A percentile compares a stretch with the other conserved stretches of the same genome.
phyloP scores from a whole-genome alignment of 2,329 filamentous ascomycete species.

The Aspergillus latus region DNA sequence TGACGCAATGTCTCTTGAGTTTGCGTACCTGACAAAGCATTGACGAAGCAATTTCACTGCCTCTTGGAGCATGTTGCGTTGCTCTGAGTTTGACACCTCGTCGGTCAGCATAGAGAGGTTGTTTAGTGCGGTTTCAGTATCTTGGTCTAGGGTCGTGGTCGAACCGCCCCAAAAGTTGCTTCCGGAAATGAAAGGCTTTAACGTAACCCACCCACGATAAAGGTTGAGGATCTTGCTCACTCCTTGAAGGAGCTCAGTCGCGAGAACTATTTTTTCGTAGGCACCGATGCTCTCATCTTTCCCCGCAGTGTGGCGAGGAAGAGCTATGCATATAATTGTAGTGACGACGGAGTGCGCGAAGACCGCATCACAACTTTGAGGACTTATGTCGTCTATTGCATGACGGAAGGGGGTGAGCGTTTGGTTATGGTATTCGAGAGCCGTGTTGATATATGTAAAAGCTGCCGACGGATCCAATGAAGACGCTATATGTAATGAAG shows the following conservation, averaged over 20 bases:
- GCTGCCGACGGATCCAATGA: slow-evolving; percentile 29
- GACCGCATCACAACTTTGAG: slow-evolving; percentile 39
- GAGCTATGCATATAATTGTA: slow-evolving; percentile 36
- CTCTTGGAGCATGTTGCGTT: slow-evolving; percentile 32
- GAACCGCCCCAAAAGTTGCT: slow-evolving; percentile 46
- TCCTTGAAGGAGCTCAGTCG: slow-evolving; percentile 39
- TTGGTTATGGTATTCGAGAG: slow-evolving; percentile 38
- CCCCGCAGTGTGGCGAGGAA: slow-evolving; percentile 34
- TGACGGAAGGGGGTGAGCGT: slow-evolving; percentile 36
- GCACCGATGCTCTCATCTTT: slow-evolving; percentile 32
- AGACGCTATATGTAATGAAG: slow-evolving; percentile 43
- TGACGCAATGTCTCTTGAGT: slow-evolving; percentile 29
- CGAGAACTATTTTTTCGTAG: slow-evolving; percentile 37
- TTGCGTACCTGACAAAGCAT: slow-evolving; percentile 29
- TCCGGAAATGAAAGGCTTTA: slow-evolving; percentile 52
- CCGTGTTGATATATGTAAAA: slow-evolving; percentile 37
- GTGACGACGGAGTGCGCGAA: slow-evolving; percentile 40
- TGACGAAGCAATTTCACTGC: slow-evolving; percentile 30
- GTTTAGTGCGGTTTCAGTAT: slow-evolving; percentile 29
- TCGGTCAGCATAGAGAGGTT: slow-evolving; percentile 31
- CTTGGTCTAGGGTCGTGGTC: slow-evolving; percentile 23
- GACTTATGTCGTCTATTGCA: slow-evolving; percentile 36
- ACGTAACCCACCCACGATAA: slow-evolving; percentile 46
- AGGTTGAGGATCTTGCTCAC: slow-evolving; percentile 36
- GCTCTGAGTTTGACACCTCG: slow-evolving; percentile 27